phyloP scores from a whole-genome alignment of 176 grass and related monocot genomes.

The Aegilops bicornis region DNA sequence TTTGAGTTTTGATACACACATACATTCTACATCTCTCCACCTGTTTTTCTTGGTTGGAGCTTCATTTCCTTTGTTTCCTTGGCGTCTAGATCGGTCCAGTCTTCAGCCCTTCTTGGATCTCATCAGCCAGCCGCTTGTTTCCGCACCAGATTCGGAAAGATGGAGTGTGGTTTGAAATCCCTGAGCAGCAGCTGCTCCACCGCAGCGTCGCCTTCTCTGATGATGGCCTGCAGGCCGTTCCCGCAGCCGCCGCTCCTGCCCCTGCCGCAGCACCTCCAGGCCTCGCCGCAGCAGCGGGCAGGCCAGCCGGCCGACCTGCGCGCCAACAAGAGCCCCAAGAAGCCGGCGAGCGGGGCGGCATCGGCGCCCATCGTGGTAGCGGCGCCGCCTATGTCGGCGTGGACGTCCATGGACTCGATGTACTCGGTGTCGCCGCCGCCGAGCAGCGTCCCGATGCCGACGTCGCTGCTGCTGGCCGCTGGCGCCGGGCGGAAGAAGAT shows the following conservation, averaged over 20 bases:
- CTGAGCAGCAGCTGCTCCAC: neutral
- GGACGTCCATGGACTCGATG: constrained; percentile 41
- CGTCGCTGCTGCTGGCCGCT: constrained; percentile 38
- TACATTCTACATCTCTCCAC: neutral
- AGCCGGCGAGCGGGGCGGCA: constrained; percentile 1
- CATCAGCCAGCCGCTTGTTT: neutral
- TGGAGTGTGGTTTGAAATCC: constrained; percentile 44
- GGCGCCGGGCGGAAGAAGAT: constrained; percentile 23
- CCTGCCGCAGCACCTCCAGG: constrained; percentile 27
- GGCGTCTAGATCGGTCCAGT: too few species aligned
- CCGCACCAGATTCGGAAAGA: neutral
- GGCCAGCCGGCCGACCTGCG: neutral
- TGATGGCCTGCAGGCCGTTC: constrained; percentile 22
- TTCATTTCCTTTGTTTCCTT: neutral
- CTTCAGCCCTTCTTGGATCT: too few species aligned
- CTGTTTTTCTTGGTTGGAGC: neutral
- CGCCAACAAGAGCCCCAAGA: constrained; percentile 31
- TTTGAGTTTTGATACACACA: too few species aligned
- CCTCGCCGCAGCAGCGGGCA: neutral
- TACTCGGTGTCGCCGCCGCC: constrained; percentile 76
- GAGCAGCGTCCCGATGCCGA: constrained; percentile 85
- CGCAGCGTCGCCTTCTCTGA: neutral
- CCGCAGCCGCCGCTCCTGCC: constrained; percentile 49
- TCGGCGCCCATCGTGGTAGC: constrained; percentile 33
- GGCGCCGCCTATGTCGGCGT: neutral